These are phyloP conservation scores for Pichia sp. DNA, from an alignment of 1,139 yeast species.

Conservation along the genomic window DNA sequence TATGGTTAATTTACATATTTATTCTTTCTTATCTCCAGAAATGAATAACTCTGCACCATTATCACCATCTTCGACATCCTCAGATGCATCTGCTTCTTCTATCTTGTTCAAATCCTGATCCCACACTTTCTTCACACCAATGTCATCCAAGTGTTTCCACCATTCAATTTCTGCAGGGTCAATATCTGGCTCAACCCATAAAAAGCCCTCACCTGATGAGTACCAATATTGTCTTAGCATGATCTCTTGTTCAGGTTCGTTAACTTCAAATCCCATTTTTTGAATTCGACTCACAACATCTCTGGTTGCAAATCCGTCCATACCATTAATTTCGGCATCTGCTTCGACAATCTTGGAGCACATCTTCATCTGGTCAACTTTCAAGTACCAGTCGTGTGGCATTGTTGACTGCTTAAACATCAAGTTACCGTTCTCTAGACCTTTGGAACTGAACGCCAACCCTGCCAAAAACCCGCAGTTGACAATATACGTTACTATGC, in stretches of 20 bases:
- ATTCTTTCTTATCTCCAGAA: constrained; percentile 12
- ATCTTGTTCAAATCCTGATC: constrained; percentile 40
- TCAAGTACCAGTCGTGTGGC: constrained; percentile 60
- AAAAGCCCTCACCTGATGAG: constrained; percentile 69
- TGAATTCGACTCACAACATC: constrained; percentile 33
- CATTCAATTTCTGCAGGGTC: constrained; percentile 69
- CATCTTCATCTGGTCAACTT: constrained; percentile 67
- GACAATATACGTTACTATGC: constrained; percentile 58
- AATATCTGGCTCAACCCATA: constrained; percentile 77
- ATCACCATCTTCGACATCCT: constrained; percentile 26
- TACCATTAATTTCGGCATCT: constrained; percentile 51
- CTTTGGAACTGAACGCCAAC: constrained; percentile 45
- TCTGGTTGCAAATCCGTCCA: constrained; percentile 37
- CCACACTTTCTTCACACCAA: constrained; percentile 31
- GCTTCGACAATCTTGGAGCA: constrained; percentile 62
- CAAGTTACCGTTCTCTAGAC: constrained; percentile 57
- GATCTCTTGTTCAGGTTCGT: constrained; percentile 48
- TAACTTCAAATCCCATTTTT: constrained; percentile 31
- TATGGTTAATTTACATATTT: not conserved
- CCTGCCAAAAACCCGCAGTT: constrained; percentile 60
- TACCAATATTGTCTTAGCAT: constrained; percentile 74
- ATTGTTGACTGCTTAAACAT: constrained; percentile 53
- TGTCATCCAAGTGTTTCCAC: constrained; percentile 35
- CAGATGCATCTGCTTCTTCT: constrained; percentile 39
- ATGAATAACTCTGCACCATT: constrained; percentile 30